Base-by-base conservation (phyloP, 208 protist genomes). In the Leishmania guyanensis region DNA sequence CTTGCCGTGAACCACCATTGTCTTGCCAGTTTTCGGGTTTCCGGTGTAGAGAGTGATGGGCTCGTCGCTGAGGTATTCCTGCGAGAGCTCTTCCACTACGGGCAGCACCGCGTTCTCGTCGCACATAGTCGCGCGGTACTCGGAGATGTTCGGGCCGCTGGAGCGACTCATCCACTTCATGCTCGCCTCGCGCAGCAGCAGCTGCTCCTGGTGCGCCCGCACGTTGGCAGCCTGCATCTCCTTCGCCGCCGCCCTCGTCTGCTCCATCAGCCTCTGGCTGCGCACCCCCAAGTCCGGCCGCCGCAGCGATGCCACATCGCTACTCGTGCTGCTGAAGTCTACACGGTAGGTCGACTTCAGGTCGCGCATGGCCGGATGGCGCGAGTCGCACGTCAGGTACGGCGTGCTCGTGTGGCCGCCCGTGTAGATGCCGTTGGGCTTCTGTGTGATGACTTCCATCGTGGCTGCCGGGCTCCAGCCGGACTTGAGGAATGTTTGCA, bases 1-100 rank as follows among this genome's bases (percentile, higher is more conserved):
- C 90, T 97, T 97, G 46, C 94, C 94, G 79, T 94, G 92, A 64
- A 97, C 92, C 48, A 84, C 89, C 94, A 97, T 97, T 6, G 86
- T 95, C 83, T 91, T 92, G 36, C 91, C 90, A 14, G 89, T 95
- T 64, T 88, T 51, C 14, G 93, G 92, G 82, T 96, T 96, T 43
- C 94, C 94, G 5, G 92, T 96, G 80, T 96, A 97, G 43, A 97
- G 81, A 16, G 94, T 97, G 74, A 97, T 93, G 14, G 94, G 87
- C 81, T 92, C 93, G 33, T 97, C 94, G 26, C 79, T 82, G 26
- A 95, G 87, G 83, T 97, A 96, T 46, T 93, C 91, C 14, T 91
- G 78, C 43, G 78, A 70, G 48, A 97, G 85, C 68, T 84, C 73
- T 75, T 93, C 84, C 43, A 97, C 86, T 22, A 89, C 84, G 17